These are phyloP conservation scores for Naegleria fowleri DNA, from an alignment of 208 protist species.

Conservation along the genomic window DNA sequence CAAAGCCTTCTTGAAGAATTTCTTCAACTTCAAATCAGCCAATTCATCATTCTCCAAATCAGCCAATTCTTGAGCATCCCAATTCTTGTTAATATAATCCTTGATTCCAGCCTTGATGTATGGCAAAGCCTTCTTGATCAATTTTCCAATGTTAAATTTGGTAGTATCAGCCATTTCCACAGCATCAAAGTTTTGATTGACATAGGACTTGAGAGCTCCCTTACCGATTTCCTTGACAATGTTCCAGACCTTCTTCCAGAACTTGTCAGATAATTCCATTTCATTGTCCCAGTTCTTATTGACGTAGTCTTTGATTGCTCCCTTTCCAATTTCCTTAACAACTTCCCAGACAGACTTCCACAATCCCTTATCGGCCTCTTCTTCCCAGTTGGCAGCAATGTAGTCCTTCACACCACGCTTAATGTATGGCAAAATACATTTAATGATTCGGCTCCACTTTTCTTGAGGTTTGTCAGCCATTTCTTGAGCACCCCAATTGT, in stretches of 20 bases:
- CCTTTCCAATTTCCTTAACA: background rate
- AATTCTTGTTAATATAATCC: background rate
- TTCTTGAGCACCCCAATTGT: background rate
- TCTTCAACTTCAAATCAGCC: background rate
- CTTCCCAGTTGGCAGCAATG: background rate
- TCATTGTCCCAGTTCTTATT: background rate
- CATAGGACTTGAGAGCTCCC: background rate
- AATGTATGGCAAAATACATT: background rate
- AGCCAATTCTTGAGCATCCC: background rate
- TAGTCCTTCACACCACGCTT: background rate
- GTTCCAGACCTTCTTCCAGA: background rate
- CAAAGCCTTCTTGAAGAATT: background rate
- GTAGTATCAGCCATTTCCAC: background rate
- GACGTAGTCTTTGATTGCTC: background rate
- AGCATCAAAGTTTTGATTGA: constrained; percentile 4
- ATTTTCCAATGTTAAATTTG: background rate
- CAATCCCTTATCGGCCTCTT: background rate
- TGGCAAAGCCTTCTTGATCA: background rate
- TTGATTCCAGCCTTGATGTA: background rate
- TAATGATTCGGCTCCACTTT: background rate
- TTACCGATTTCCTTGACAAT: background rate
- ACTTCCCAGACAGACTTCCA: background rate
- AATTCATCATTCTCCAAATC: background rate
- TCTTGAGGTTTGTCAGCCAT: background rate
- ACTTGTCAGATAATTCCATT: background rate